Evolutionary conservation across 2,329 filamentous ascomycete genomes (phyloP).

Genomic region (Pestalotiopsis sp.): DNA sequence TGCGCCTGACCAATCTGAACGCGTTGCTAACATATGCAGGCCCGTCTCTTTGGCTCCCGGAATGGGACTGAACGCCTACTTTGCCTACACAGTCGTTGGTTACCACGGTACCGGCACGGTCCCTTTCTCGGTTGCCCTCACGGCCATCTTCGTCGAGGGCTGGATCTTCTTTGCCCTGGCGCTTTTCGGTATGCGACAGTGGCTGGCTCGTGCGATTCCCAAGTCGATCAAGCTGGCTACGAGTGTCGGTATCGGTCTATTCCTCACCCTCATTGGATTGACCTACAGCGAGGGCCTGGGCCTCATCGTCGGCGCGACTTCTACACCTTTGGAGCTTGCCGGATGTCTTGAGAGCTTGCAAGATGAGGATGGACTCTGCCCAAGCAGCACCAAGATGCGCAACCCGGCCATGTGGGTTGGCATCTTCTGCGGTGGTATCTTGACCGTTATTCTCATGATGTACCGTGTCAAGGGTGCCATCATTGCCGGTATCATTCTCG

Average conservation of each 20-base stretch:
- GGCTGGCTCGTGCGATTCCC: constrained; percentile 83
- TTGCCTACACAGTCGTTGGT: constrained; percentile 74
- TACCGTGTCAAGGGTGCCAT: constrained; percentile 87
- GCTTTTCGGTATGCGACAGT: constrained; percentile 80
- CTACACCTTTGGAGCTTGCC: constrained; percentile 73
- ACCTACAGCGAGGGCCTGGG: constrained; percentile 85
- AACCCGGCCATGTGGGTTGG: constrained; percentile 85
- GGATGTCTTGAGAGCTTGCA: constrained; percentile 56
- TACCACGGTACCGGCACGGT: constrained; percentile 73
- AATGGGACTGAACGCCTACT: constrained; percentile 87
- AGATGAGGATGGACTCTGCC: constrained; percentile 57
- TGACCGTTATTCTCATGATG: constrained; percentile 80
- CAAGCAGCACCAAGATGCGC: constrained; percentile 71
- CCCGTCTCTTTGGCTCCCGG: constrained; percentile 73
- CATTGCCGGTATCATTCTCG: constrained; percentile 79
- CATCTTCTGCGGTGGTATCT: constrained; percentile 81
- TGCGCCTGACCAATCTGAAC: too few relatives aligned
- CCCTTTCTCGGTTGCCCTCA: constrained; percentile 75
- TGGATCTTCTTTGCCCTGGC: constrained; percentile 83
- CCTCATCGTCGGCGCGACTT: constrained; percentile 67
- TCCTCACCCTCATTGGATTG: constrained; percentile 74
- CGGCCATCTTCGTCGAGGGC: constrained; percentile 86
- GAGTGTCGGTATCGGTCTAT: constrained; percentile 83
- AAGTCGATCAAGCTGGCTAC: constrained; percentile 85
- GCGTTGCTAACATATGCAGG: constrained; percentile 25